Evolutionary conservation across 139 green algal species (phyloP).

Genomic region (Chlamydomonas applanata): DNA sequence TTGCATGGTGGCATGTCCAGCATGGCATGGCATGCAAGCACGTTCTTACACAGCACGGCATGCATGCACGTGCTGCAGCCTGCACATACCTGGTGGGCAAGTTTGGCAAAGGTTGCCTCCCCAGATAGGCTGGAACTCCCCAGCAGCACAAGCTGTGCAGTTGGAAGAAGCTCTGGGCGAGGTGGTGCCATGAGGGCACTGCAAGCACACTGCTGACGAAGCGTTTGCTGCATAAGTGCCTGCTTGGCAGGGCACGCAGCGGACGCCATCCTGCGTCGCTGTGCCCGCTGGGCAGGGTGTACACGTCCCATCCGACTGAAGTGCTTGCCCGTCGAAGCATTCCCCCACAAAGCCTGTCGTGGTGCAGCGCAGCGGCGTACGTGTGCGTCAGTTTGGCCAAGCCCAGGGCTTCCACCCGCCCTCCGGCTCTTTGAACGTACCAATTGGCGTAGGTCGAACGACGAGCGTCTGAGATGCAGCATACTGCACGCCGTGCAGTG

Average conservation of each 20-base stretch:
- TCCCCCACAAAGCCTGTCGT: not conserved
- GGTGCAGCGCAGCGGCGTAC: not conserved
- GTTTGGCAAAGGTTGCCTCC: constrained; percentile 1
- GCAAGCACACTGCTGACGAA: not conserved
- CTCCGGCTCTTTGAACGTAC: no score
- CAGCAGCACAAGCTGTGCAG: not conserved
- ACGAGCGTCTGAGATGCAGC: no score
- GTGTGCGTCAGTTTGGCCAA: no score
- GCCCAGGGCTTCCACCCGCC: no score
- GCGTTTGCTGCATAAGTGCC: not conserved
- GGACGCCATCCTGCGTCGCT: not conserved
- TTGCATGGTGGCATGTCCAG: not conserved
- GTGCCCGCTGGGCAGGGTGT: constrained; percentile 1
- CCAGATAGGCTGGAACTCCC: not conserved
- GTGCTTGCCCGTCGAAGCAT: not conserved
- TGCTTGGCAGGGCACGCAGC: constrained; percentile 5
- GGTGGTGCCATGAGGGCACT: not conserved
- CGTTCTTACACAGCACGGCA: no score
- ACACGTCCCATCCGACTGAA: not conserved
- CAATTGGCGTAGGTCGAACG: no score
- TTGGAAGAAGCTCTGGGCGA: not conserved
- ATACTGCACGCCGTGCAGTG: no score
- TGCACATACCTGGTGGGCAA: constrained; percentile 3
- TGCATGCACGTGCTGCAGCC: not conserved
- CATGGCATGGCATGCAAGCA: not conserved